Evolutionary conservation across 108 stramenopile genomes (phyloP), one percentile per base, ranked within the genome.

Genomic region (Aureococcus anophagefferens): DNA sequence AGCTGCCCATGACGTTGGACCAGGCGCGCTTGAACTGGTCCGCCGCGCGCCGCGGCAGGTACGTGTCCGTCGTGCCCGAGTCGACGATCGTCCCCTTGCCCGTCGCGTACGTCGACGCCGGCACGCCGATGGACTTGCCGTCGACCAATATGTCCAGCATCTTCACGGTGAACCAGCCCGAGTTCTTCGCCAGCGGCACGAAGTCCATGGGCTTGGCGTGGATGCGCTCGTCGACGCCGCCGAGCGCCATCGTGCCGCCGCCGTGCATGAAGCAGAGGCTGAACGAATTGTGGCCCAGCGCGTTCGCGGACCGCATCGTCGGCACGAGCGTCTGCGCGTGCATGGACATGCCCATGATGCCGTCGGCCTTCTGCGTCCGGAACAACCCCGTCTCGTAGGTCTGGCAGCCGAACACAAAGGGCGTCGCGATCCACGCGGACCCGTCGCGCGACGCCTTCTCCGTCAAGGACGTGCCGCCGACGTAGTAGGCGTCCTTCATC

Each of bases 31-130:
- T 76, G 77, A 98, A 96, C 33, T 75, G 83, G 7, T 71, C 70
- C 11, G 86, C 82, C 9, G 85, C 65, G 17, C 78, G 71, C 51
- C 67, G 65, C 62, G 84, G 83, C 40, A 98, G 75, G 72, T 95
- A 95, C 3, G 96, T 96, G 76, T 98, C 97, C 0, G 95, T 95
- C 4, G 97, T 94, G 16, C 94, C 95, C 64, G 83, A 85, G 83
- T 98, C 95, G 28, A 98, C 89, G 80, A 94, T 96, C 45, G 88
- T 92, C 28, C 91, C 92, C 59, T 93, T 89, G 4, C 94, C 91
- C 21, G 79, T 79, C 69, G 93, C 91, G 72, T 34, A 79, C 32
- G 51, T 46, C 7, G 35, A 15, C 4, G 65, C 7, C 35, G 33
- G 44, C 4, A 31, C 65, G 29, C 33, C 70, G 46, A 85, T 66